Evolutionary conservation across 2,329 filamentous ascomycete species (phyloP), one percentile per base, ranked within the genome.

Genomic region (Nemania sp.): DNA sequence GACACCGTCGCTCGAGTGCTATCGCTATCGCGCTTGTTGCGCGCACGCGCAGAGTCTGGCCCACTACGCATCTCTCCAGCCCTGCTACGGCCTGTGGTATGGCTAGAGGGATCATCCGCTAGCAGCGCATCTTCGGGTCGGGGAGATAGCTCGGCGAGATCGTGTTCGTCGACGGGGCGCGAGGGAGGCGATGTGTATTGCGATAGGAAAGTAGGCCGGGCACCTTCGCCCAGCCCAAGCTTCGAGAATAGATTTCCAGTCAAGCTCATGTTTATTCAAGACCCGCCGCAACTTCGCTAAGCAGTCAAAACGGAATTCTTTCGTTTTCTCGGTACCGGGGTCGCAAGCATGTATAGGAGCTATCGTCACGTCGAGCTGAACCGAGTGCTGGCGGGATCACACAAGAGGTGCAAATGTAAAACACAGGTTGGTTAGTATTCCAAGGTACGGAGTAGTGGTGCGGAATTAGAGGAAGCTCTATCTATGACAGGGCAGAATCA

Each of bases 61-160:
- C 30, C 31, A 19, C 39, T 40, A 24, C 30, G 43, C 20, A 26
- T 7, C 2, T 8, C 11, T 12, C 36, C 26, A 4, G 41, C 12
- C 11, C 33, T 45, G 15, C 20, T 30, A 28, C 26, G 20, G 23
- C 20, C 28, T 7, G 24, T 33, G 5, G 6, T 8, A 34, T 15
- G 3, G 12, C 36, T 30, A 5, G 42, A 37, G 15, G 3, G 14
- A 6, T 43, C 36, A 34, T 31, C 24, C 19, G 61, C 62, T 5
- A 69, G 61, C 2, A 68, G 55, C 6, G 65, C 60, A 42, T 66
- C 59, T 22, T 66, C 67, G 3, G 66, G 63, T 28, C 65, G 62
- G 2, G 68, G 68, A 39, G 66, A 68, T 15, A 70, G 59, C 28
- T 69, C 66, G 42, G 59, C 56, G 23, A 70, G 66, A 19, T 67